phyloP scores from a whole-genome alignment of 2,329 filamentous ascomycete species.

The Aspergillus fumigatiaffinis region DNA sequence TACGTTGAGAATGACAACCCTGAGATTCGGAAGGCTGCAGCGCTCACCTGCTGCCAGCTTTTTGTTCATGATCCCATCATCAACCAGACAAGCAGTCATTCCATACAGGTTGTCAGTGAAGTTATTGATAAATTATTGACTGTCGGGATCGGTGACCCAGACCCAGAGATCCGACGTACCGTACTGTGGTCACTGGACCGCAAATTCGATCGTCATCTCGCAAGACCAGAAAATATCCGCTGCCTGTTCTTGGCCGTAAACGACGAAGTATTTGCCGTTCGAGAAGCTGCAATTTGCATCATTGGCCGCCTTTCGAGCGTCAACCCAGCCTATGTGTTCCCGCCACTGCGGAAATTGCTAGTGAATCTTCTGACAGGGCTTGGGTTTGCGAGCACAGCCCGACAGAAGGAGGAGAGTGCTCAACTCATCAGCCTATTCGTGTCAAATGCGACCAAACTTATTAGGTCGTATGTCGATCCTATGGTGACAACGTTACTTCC shows the following conservation, averaged over 20 bases:
- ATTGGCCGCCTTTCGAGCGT: constrained; percentile 87
- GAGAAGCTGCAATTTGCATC: constrained; percentile 92
- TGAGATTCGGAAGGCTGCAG: constrained; percentile 88
- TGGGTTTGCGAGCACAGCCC: constrained; percentile 88
- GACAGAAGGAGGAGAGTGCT: constrained; percentile 95
- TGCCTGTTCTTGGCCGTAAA: constrained; percentile 94
- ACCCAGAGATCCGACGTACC: constrained; percentile 81
- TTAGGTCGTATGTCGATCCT: constrained; percentile 94
- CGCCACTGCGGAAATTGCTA: constrained; percentile 87
- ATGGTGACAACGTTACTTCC: constrained; percentile 94
- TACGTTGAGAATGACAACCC: constrained; percentile 96
- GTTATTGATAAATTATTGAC: constrained; percentile 96
- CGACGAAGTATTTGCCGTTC: constrained; percentile 86
- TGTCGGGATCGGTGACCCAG: constrained; percentile 87
- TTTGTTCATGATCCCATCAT: constrained; percentile 97
- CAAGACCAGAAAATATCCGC: constrained; percentile 94
- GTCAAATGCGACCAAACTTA: constrained; percentile 84
- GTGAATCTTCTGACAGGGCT: constrained; percentile 96
- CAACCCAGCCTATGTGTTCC: constrained; percentile 97
- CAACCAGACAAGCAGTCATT: constrained; percentile 95
- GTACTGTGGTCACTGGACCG: constrained; percentile 86
- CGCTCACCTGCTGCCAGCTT: constrained; percentile 94
- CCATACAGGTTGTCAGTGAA: constrained; percentile 93
- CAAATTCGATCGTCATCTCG: constrained; percentile 93
- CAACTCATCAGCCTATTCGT: constrained; percentile 89